Conservation (phyloP, 441 rosid genomes). For the Adansonia madagascariensis region DNA sequence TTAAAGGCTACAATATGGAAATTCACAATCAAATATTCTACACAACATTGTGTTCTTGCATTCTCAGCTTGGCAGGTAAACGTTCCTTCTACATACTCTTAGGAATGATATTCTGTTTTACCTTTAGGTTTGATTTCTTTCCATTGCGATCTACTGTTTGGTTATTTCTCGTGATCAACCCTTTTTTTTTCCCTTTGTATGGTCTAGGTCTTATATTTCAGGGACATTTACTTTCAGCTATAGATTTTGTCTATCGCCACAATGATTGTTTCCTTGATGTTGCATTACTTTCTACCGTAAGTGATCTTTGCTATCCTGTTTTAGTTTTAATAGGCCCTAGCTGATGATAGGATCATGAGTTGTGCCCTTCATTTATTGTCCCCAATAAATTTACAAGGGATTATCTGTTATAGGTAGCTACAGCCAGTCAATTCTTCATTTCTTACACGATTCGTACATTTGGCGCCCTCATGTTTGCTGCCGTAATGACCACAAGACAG, state of each 20-base stretch:
- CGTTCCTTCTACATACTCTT: slow-evolving; percentile 25
- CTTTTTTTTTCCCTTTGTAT: slow-evolving; percentile 26
- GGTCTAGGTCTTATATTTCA: slow-evolving; percentile 77
- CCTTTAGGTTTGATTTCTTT: slow-evolving; percentile 5
- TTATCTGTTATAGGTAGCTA: slow-evolving; percentile 74
- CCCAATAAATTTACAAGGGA: slow-evolving; percentile 4
- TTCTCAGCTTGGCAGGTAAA: slow-evolving; percentile 85
- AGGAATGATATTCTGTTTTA: not conserved
- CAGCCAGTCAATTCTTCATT: slow-evolving; percentile 89
- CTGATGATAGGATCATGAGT: not conserved
- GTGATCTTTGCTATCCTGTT: slow-evolving; percentile 35
- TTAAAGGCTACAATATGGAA: slow-evolving; percentile 94
- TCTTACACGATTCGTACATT: slow-evolving; percentile 95
- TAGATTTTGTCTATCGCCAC: slow-evolving; percentile 81
- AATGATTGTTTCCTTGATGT: slow-evolving; percentile 78
- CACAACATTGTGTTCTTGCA: slow-evolving; percentile 81
- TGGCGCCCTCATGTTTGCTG: slow-evolving; percentile 94
- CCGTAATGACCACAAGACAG: slow-evolving; percentile 98
- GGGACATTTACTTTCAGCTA: slow-evolving; percentile 76
- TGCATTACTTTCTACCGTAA: slow-evolving; percentile 85
- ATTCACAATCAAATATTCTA: slow-evolving; percentile 98
- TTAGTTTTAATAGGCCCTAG: not conserved
- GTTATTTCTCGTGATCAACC: slow-evolving; percentile 14
- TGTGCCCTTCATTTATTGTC: not conserved
- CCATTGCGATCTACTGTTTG: slow-evolving; percentile 27